These are phyloP conservation scores for Arthromyces matolae DNA, from an alignment of 768 basidiomycete species.

Conservation along the genomic window DNA sequence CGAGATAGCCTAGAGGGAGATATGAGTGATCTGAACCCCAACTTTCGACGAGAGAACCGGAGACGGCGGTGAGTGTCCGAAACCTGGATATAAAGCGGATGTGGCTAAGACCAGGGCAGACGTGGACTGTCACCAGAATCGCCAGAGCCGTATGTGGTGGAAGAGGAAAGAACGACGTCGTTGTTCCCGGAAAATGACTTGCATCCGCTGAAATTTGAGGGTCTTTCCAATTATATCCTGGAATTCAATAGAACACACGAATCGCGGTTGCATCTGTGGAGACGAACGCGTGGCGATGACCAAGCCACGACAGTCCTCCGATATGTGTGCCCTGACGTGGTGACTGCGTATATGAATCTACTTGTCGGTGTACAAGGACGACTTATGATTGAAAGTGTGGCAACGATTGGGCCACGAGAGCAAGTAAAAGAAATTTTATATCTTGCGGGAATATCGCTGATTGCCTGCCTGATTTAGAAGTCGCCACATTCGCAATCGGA, in stretches of 20 bases:
- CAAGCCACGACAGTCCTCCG: conserved; percentile 46
- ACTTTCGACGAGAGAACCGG: conserved; percentile 44
- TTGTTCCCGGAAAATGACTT: conserved; percentile 44
- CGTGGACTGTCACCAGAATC: conserved; percentile 55
- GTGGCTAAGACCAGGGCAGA: conserved; percentile 24
- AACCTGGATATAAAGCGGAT: conserved; percentile 5
- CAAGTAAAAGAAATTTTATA: conserved; percentile 35
- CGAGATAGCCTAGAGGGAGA: conserved; percentile 53
- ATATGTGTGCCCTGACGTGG: conserved; percentile 59
- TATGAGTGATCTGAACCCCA: conserved; percentile 41
- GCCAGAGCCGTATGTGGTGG: conserved; percentile 52
- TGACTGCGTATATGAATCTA: conserved; percentile 63
- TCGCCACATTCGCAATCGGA: conserved; percentile 67
- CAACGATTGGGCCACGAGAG: conserved; percentile 74
- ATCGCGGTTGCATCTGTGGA: conserved; percentile 55
- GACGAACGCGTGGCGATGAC: conserved; percentile 26
- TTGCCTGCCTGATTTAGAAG: conserved; percentile 41
- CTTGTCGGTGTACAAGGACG: conserved; percentile 39
- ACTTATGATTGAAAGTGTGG: conserved; percentile 52
- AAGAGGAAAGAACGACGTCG: conserved; percentile 34
- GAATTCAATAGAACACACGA: conserved; percentile 48
- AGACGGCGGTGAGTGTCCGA: conserved; percentile 51
- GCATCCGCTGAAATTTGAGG: conserved; percentile 39
- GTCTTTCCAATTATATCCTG: conserved; percentile 51
- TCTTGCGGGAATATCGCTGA: background rate